These are phyloP conservation scores for Tylopilus intermedius DNA, from an alignment of 768 basidiomycete species.

Conservation along the genomic window DNA sequence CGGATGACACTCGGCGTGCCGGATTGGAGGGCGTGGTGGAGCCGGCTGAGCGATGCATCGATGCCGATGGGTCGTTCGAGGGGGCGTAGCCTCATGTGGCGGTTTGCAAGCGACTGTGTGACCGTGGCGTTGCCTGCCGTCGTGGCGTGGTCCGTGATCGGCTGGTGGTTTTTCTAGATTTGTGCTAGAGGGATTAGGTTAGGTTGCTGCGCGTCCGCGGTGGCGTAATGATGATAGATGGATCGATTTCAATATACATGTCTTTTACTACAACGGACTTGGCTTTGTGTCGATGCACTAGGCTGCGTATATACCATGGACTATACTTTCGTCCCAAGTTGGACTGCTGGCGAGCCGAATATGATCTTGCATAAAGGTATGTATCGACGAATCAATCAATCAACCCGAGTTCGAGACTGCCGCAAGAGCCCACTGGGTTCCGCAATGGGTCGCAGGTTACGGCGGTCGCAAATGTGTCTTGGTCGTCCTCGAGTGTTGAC, in stretches of 20 bases:
- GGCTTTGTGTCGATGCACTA: not conserved
- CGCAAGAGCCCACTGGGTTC: no score
- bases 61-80: constrained; percentile 8
- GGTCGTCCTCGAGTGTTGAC: no score
- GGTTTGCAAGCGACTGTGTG: constrained; percentile 37
- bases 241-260: not conserved
- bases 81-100: constrained; percentile 32
- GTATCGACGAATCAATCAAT: no score
- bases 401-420: no score
- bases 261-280: not conserved
- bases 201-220: no score
- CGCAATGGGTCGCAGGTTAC: no score
- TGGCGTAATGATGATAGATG: constrained; percentile 5
- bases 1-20: constrained; percentile 49
- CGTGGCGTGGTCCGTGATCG: constrained; percentile 22
- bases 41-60: constrained; percentile 1
- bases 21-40: constrained; percentile 20
- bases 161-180: constrained; percentile 26
- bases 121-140: constrained; percentile 27
- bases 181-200: not conserved
- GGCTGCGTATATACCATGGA: no score
- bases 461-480: no score
- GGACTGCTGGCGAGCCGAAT: no score
- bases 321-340: no score
- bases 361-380: no score